Percentiles rank a stretch among this genome's conserved stretches.
phyloP scores from a whole-genome alignment of 805 yeast genomes.

The Jamesozyma piceae region DNA sequence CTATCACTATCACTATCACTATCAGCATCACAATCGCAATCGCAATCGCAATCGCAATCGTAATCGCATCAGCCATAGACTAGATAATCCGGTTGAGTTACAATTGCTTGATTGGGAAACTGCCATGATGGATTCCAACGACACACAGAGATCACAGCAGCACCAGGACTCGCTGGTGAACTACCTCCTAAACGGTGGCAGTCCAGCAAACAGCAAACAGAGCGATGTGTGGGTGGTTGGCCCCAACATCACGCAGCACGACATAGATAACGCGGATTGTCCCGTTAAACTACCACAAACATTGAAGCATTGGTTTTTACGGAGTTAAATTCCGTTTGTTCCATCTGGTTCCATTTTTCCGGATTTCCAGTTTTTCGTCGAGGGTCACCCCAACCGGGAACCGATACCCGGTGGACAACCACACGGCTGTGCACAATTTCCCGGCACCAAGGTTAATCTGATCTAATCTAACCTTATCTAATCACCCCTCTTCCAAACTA shows the following conservation, averaged over 20 bases:
- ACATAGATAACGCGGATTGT: background rate
- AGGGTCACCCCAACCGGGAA: too few relatives aligned
- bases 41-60: background rate
- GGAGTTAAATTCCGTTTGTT: too few relatives aligned
- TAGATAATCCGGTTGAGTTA: slow-evolving; percentile 20
- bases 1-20: too few relatives aligned
- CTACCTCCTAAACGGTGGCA: slow-evolving; percentile 4
- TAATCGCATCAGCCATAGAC: slow-evolving; percentile 2
- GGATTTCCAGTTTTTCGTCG: too few relatives aligned
- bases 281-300: background rate
- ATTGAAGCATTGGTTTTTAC: background rate
- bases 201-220: background rate
- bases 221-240: background rate
- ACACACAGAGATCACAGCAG: slow-evolving; percentile 9
- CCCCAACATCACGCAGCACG: background rate
- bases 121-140: slow-evolving; percentile 10
- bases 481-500: too few relatives aligned
- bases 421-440: background rate
- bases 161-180: slow-evolving; percentile 12
- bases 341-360: background rate
- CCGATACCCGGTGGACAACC: background rate
- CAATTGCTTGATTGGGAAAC: slow-evolving; percentile 21
- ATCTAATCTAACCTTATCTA: too few relatives aligned
- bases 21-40: background rate
- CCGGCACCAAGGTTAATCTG: too few relatives aligned